Conservation (phyloP, 257 asterid species). For the Linaria vulgaris region DNA sequence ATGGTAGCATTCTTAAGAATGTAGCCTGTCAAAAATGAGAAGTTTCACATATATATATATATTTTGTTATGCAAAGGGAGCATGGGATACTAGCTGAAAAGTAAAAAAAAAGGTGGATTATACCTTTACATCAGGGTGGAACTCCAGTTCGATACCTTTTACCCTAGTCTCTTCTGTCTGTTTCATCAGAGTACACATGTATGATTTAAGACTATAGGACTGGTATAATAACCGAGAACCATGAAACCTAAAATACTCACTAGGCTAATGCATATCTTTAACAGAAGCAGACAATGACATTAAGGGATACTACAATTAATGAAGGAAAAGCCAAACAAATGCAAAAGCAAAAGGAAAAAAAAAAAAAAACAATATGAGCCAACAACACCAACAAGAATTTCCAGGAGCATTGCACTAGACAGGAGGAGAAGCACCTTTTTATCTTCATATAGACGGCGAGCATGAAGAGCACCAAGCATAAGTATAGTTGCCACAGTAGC, state of each 20-base stretch:
- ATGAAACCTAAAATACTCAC: background rate
- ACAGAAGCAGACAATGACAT: conserved; percentile 1
- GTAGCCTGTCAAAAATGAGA: conserved; percentile 56
- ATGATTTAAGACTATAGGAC: conserved; percentile 8
- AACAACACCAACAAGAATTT: background rate
- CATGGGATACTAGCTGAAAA: conserved; percentile 3
- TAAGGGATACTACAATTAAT: conserved; percentile 13
- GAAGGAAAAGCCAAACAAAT: background rate
- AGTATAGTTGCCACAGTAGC: conserved; percentile 89
- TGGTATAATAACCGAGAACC: conserved; percentile 16
- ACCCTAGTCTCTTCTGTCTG: conserved; percentile 79
- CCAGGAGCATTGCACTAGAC: conserved; percentile 17
- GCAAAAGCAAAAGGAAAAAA: background rate
- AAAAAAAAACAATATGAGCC: background rate
- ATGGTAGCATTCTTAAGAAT: conserved; percentile 74
- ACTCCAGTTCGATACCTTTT: conserved; percentile 74
- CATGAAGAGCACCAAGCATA: conserved; percentile 97
- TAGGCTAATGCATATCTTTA: background rate
- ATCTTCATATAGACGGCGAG: conserved; percentile 85
- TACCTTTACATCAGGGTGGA: conserved; percentile 89
- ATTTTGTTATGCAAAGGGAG: background rate
- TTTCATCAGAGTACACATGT: conserved; percentile 17
- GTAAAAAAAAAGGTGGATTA: conserved; percentile 17
- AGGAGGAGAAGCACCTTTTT: conserved; percentile 54
- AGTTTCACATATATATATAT: conserved; percentile 20